phyloP scores from a whole-genome alignment of 2,329 filamentous ascomycete genomes.

The Sodiomyces alkalinus region DNA sequence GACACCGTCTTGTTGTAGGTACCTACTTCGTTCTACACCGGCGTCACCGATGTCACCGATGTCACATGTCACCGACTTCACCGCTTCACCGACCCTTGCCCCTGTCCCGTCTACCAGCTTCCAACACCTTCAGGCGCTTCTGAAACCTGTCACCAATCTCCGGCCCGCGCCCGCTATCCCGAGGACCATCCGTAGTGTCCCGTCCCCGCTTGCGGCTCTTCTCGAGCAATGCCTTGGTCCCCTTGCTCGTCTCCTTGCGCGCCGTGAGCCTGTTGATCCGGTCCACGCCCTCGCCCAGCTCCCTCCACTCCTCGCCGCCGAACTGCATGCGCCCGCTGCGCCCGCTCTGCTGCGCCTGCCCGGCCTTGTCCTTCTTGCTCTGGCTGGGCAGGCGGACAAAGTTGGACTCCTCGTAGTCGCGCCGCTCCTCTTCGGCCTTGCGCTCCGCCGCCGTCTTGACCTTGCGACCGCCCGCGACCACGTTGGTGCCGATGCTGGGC shows the following conservation, averaged over 20 bases:
- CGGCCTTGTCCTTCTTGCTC: conserved; percentile 72
- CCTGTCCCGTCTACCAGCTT: conserved; percentile 27
- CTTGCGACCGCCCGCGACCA: conserved; percentile 61
- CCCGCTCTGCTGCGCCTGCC: conserved; percentile 39
- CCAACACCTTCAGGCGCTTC: conserved; percentile 47
- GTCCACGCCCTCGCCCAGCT: conserved; percentile 71
- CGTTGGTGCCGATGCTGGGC: conserved; percentile 85
- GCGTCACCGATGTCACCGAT: too few species aligned
- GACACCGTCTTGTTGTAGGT: too few species aligned
- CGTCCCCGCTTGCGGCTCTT: conserved; percentile 72
- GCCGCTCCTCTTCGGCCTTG: conserved; percentile 61
- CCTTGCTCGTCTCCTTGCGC: conserved; percentile 41
- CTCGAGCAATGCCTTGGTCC: conserved; percentile 51
- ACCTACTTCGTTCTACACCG: too few species aligned
- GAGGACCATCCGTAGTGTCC: conserved; percentile 53
- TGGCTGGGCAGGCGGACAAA: conserved; percentile 74
- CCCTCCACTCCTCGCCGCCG: conserved; percentile 88
- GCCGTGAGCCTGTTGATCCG: conserved; percentile 73
- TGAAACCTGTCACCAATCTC: conserved; percentile 62
- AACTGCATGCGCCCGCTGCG: conserved; percentile 46
- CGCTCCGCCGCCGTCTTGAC: conserved; percentile 65
- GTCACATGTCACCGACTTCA: too few species aligned
- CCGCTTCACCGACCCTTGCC: too few species aligned
- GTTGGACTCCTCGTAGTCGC: conserved; percentile 83
- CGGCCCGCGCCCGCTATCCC: conserved; percentile 41